Conservation (phyloP, 768 basidiomycete genomes). For the Hirschioporus abietinus region DNA sequence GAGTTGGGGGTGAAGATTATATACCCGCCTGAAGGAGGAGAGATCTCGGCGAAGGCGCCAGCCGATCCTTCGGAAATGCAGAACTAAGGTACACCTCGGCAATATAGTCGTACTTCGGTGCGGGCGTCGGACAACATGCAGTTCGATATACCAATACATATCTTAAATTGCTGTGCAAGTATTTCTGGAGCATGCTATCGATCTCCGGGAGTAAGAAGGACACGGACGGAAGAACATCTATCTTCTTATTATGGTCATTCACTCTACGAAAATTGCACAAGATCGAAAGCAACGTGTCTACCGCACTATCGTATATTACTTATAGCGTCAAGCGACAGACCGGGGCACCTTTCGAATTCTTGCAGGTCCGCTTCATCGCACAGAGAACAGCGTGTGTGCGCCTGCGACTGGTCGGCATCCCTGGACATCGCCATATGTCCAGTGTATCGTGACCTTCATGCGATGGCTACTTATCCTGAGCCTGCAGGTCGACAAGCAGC, state of each 20-base stretch:
- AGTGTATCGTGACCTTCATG: no score
- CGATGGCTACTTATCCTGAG: neutral
- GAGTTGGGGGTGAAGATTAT: neutral
- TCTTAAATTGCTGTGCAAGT: neutral
- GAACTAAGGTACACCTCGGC: neutral
- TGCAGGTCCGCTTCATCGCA: neutral
- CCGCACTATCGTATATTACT: neutral
- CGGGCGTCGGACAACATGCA: neutral
- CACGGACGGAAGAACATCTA: neutral
- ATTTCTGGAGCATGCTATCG: neutral
- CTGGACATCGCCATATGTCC: neutral
- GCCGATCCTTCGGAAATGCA: neutral
- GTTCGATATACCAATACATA: neutral
- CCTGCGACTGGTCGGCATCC: neutral
- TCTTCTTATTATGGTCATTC: neutral
- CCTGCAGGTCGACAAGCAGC: neutral
- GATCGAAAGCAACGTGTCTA: neutral
- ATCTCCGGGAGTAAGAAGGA: neutral
- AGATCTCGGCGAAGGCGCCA: neutral
- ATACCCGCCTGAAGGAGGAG: neutral
- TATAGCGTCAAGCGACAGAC: neutral
- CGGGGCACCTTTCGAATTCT: neutral
- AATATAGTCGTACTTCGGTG: neutral
- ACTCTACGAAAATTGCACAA: neutral
- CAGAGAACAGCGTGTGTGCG: neutral